Evolutionary conservation across 139 green algal genomes (phyloP), one percentile per base, ranked within the genome.

Genomic region (Chlamydomonas sp.): DNA sequence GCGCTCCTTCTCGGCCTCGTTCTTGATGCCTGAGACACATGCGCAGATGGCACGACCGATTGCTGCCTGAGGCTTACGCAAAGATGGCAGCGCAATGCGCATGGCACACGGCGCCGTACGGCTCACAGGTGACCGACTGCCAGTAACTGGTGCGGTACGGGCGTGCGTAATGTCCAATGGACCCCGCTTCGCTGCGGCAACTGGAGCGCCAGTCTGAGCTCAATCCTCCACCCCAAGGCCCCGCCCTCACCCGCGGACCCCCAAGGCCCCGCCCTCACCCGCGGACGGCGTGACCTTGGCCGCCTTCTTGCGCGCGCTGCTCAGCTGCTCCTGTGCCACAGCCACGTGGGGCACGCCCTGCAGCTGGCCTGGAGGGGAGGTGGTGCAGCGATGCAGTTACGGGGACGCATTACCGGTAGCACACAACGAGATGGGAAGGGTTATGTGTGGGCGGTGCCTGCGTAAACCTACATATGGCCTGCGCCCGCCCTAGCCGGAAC

Each of bases 1-100:
- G 60, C 94, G 92, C 20, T 95, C 95, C 79, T 95, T 94, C 31
- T 93, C 91, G 3, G 94, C 94, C 88, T 96, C 95, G 72, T 98
- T 98, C 80, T 95, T 96, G 4, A 94, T 90, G 85, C 66, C 90
- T 64, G 90, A 49, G 49, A 49, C 31, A 49, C 31, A 49, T 49
- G 31, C 31, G 31, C 31, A 49, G 31, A 49, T 49, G 31, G 31
- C 31, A 49, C 31, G 31, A 49, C 31, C 31, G 31, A 49, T 49
- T 49, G 31, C 31, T 49, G 31, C 31, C 31, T 49, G 31, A 49
- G 31, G 17, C 68, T 15, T 88, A 83, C 17, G 79, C 57, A 3
- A 91, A 74, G 7, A 60, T 9, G 9, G 49, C 17, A n/a, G n/a
- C 74, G 9, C 74, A n/a, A 18, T 63, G 49, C n/a, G 9, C 17